Evolutionary conservation across 1,284 basidiomycete genomes (phyloP).

Genomic region (Thelephora terrestris): DNA sequence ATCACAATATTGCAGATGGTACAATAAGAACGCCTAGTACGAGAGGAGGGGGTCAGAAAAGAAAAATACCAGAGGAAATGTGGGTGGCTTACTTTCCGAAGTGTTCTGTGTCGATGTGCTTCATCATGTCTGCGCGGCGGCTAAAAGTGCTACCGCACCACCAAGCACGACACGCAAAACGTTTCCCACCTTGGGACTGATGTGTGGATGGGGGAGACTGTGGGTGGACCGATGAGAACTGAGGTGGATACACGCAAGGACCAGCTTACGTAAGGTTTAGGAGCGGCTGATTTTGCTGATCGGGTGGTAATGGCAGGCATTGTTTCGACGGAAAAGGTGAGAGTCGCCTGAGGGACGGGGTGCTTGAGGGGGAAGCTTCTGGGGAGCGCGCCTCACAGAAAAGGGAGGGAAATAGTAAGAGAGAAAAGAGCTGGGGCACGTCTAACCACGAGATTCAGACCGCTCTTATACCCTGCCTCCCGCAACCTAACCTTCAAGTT

Average conservation of each 20-base stretch:
- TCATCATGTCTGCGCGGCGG: background rate
- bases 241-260: background rate
- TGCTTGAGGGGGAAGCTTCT: background rate
- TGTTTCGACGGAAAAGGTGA: background rate
- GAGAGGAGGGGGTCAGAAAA: background rate
- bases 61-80: background rate
- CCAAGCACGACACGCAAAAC: background rate
- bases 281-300: background rate
- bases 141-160: background rate
- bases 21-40: background rate
- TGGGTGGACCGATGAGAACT: background rate
- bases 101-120: background rate
- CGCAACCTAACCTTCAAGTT: background rate
- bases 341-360: background rate
- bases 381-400: background rate
- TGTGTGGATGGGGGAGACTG: background rate
- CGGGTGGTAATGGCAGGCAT: background rate
- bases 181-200: background rate
- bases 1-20: background rate
- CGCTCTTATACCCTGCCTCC: background rate
- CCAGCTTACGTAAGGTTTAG: background rate
- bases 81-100: background rate
- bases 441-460: background rate
- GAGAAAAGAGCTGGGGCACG: too few relatives aligned
- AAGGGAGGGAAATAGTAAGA: background rate